Base-by-base conservation (phyloP, 2,329 filamentous ascomycete genomes). In the Diaporthe helianthi region DNA sequence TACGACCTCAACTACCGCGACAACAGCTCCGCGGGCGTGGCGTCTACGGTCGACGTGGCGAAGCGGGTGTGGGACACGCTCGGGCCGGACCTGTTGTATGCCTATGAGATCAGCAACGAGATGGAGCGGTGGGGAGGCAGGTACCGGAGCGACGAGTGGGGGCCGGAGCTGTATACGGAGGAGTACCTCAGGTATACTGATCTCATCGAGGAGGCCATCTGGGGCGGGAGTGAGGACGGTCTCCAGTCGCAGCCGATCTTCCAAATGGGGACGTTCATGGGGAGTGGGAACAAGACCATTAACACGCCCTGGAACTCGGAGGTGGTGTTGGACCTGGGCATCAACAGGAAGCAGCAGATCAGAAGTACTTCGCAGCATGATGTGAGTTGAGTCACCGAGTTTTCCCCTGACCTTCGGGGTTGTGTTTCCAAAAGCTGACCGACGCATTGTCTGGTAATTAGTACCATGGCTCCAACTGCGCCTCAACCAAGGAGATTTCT, bases 1-100 rank as follows among this genome's bases (percentile, higher is more conserved):
- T 61, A 67, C 44, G 65, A 60, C 29, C 53, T 60, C 22, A 67
- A 49, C 53, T 67, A 60, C 53, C 55, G 55, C 15, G 65, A 67
- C 24, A 33, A 61, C 22, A 38, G 58, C 58, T 9, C 58, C 17
- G 41, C 41, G 9, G 58, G 65, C 8, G 52, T 67, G 8, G n/a
- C 44, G 15, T 46, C 53, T 9, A 67, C 65, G 17, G 41, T 51
- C 22, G 55, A 55, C 53, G 65, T 60, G 29, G 65, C 65, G 22
- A 60, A 26, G 17, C 53, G 53, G 10, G 53, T 55, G 15, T 67
- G 55, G 22, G 44, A 61, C n/a, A 58, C 52, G 41, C 44, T 67
- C 17, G 65, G 65, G 36, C 41, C 58, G 58, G 53, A 51, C 0
- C 52, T 60, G 7, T 15, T 67, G 53, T 67, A 67, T 15, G 65